A percentile compares a stretch with the other conserved stretches of the same genome.
These are phyloP conservation scores for Parietaria judaica DNA, from an alignment of 306 rosid genomes.

Conservation along the genomic window DNA sequence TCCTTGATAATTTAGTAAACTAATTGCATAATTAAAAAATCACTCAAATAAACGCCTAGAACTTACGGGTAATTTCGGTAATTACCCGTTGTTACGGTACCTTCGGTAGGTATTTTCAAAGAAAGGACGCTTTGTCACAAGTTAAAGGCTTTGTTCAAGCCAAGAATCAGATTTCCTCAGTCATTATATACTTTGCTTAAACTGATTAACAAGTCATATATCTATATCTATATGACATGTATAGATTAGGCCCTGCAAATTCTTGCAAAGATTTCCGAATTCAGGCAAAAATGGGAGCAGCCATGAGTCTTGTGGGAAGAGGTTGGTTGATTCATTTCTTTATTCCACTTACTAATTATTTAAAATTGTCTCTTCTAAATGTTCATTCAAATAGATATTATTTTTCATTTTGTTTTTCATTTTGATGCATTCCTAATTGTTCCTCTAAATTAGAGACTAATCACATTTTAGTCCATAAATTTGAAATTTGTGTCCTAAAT, in stretches of 20 bases:
- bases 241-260: background rate
- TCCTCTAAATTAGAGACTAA: background rate
- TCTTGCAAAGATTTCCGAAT: background rate
- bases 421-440: slow-evolving; percentile 20
- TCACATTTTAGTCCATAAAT: too few relatives aligned
- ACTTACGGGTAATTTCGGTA: too few relatives aligned
- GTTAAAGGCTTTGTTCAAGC: slow-evolving; percentile 26
- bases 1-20: too few relatives aligned
- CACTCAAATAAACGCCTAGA: too few relatives aligned
- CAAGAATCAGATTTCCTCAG: slow-evolving; percentile 26
- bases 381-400: background rate
- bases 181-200: slow-evolving; percentile 39
- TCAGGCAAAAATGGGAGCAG: slow-evolving; percentile 37
- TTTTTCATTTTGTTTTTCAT: background rate
- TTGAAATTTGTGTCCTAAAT: too few relatives aligned
- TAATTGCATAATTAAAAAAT: too few relatives aligned
- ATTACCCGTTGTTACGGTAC: too few relatives aligned
- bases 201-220: slow-evolving; percentile 15
- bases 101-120: too few relatives aligned
- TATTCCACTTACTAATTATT: background rate
- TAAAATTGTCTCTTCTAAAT: background rate
- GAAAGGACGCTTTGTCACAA: slow-evolving; percentile 9
- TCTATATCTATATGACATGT: slow-evolving; percentile 5
- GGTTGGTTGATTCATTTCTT: slow-evolving; percentile 20
- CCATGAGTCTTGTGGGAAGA: slow-evolving; percentile 38